A percentile compares a stretch with the other conserved stretches of the same genome.
These are phyloP conservation scores for Tetradesmus obliquus DNA, from an alignment of 139 green algal genomes.

Conservation along the genomic window DNA sequence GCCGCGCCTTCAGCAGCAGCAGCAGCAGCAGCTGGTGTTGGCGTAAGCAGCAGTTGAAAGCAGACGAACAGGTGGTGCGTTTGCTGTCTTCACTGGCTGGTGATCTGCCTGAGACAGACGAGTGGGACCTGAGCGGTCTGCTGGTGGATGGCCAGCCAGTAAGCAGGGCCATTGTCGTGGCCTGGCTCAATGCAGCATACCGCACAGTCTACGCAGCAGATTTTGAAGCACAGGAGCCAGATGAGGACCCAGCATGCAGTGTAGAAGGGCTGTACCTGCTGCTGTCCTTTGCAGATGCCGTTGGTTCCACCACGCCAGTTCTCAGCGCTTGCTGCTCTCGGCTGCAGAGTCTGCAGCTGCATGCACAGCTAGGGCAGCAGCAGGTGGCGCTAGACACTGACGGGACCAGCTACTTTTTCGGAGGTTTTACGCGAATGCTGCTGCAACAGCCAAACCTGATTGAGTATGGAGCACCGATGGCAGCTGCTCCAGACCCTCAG, in stretches of 20 bases:
- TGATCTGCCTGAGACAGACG: neutral
- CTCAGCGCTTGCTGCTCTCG: neutral
- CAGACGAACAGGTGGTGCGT: no score
- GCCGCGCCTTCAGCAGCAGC: neutral
- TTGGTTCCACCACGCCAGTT: neutral
- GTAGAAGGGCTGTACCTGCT: neutral
- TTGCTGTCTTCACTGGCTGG: no score
- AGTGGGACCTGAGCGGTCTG: slow-evolving; percentile 5
- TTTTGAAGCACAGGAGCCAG: neutral
- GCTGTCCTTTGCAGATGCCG: slow-evolving; percentile 8
- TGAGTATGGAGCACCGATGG: no score
- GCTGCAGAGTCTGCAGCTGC: neutral
- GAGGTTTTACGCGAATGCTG: no score
- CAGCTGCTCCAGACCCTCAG: neutral
- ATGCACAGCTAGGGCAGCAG: neutral
- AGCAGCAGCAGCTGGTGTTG: no score
- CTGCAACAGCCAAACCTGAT: no score
- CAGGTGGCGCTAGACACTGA: neutral
- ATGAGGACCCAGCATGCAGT: neutral
- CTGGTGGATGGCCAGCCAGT: slow-evolving; percentile 15
- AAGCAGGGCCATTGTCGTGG: neutral
- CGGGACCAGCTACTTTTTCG: neutral
- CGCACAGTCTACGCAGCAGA: neutral
- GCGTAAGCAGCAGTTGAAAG: no score
- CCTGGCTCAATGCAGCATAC: neutral